Evolutionary conservation across 495 filamentous ascomycete genomes (phyloP), one percentile per base, ranked within the genome.

Genomic region (Opeltia flavorubescens): DNA sequence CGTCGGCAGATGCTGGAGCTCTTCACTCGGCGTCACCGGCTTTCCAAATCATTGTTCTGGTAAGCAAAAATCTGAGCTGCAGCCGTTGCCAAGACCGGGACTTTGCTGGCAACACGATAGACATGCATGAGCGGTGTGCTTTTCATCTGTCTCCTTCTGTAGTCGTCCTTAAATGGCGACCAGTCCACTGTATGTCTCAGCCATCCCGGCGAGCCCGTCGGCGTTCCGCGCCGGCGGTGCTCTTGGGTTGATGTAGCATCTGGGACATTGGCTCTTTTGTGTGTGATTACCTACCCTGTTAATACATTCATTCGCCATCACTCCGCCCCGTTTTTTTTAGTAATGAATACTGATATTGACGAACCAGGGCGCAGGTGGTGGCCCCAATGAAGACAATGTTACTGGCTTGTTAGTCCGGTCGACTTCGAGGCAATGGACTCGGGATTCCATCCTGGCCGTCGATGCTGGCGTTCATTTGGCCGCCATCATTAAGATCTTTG

Each of bases 401-500:
- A 95, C 91, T 3, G 87, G 86, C 8, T 73, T 95, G 29, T 76
- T 98, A 1, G 82, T 95, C 34, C 83, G 89, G 39, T 89, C 88
- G 2, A 72, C 78, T 6, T 68, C 78, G n/a, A 75, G 78, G 27
- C 69, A 72, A 33, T 98, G 91, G 91, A 58, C 72, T 20, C 81
- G 76, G 54, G 79, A 81, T 26, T 94, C 88, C 0, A 56, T 94
- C 9, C 65, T 95, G 5, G 89, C 87, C 25, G 83, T 98, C 35
- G 91, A 98, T 67, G 91, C 86, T 20, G 91, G 91, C 41, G 84
- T 84, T 35, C 86, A 95, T 61, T 73, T 98, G 29, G 74, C 84
- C 15, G 81, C 87, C 25, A 91, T 98, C 38, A 75, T 77, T 39
- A 72, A 73, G 24, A 81, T 91, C 24, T 64, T 96, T 13, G 75